Evolutionary conservation across 176 grass and related monocot species (phyloP).

Genomic region (Leersia perrieri): DNA sequence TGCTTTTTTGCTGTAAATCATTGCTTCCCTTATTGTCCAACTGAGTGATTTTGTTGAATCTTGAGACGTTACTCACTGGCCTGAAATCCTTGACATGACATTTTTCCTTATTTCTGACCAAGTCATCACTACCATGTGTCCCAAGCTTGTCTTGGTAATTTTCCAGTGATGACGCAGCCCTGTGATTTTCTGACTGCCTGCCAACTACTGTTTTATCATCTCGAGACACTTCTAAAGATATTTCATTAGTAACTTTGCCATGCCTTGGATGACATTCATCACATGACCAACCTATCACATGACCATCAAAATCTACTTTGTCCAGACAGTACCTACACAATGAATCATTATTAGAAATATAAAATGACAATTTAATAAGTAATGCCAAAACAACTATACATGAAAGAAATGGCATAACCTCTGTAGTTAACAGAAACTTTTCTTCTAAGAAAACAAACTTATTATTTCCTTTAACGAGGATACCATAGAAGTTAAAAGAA

Average conservation of each 20-base stretch:
- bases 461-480: not conserved
- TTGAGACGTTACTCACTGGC: no score
- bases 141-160: not conserved
- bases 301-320: slow-evolving; percentile 21
- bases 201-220: slow-evolving; percentile 12
- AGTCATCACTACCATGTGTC: not conserved
- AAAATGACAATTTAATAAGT: slow-evolving; percentile 3
- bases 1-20: not conserved
- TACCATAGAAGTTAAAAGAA: not conserved
- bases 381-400: not conserved
- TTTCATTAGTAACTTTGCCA: slow-evolving; percentile 1
- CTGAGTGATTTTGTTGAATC: no score
- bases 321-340: slow-evolving; percentile 41
- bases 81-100: no score
- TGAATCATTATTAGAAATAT: not conserved
- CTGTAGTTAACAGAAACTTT: not conserved
- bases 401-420: not conserved
- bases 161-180: not conserved
- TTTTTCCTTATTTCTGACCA: not conserved
- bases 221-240: slow-evolving; percentile 9
- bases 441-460: not conserved
- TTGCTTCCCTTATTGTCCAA: not conserved
- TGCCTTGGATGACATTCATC: slow-evolving; percentile 1
- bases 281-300: slow-evolving; percentile 23
- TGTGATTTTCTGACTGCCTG: not conserved